phyloP scores from a whole-genome alignment of 345 rosid genomes.

The Eucalyptus regnans region DNA sequence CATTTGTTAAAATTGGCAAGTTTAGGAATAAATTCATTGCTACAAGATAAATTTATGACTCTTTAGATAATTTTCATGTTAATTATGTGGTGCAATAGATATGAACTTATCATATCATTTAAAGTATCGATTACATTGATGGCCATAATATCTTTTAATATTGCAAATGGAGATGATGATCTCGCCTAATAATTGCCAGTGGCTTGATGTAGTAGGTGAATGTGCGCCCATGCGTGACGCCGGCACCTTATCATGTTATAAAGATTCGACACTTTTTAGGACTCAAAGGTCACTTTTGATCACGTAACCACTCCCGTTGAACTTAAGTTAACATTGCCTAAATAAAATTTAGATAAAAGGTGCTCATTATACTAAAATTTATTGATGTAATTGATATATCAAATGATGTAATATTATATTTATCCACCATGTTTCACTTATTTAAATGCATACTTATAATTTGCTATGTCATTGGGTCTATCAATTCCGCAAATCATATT shows the following conservation, averaged over 20 bases:
- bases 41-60: background rate
- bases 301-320: background rate
- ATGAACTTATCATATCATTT: background rate
- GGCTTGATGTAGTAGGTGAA: background rate
- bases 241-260: too few species aligned
- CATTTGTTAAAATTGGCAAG: background rate
- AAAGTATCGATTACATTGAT: background rate
- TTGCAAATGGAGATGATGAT: background rate
- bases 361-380: background rate
- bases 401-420: background rate
- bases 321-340: background rate
- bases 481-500: rapidly evolving
- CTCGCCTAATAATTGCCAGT: background rate
- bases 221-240: background rate
- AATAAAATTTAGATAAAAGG: background rate
- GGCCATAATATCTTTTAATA: background rate
- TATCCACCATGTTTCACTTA: background rate
- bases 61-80: background rate
- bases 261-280: background rate
- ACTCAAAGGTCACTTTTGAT: background rate
- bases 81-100: background rate
- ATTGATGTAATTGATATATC: background rate
- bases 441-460: background rate
- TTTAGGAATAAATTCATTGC: background rate
- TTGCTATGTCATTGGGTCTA: background rate